Evolutionary conservation across 2,329 filamentous ascomycete genomes (phyloP), one percentile per base, ranked within the genome.

Genomic region (Diaporthe ampelina): DNA sequence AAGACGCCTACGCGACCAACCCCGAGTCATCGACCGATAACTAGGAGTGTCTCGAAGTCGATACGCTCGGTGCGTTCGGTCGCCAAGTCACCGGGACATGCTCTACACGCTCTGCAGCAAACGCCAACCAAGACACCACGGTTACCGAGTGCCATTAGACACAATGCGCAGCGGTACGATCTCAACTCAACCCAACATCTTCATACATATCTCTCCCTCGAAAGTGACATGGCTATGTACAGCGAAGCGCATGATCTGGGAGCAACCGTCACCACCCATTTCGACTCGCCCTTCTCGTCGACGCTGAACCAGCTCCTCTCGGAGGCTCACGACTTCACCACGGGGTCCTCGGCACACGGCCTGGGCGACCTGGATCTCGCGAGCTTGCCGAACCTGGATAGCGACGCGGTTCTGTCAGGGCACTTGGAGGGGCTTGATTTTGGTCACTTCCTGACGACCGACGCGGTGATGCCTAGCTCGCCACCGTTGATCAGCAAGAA

Each of bases 1-100:
- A 92, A 91, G 81, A 93, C 91, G 3, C 91, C 91, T 1, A 90
- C 90, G 1, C 88, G 88, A n/a, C 86, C 86, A n/a, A 90, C 88
- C 1, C 91, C 89, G 2, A 91, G 82, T 77, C 90, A 91, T 79
- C 90, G 89, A 77, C 91, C 88, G 45, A 89, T 89, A 80, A 92
- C 90, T 77, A 86, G 90, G 79, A 91, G 89, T 80, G 87, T 91
- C 19, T 90, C 89, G 15, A 86, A 86, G 74, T 90, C 90, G 48
- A 85, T 90, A 73, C 86, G 87, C 61, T 88, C 88, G 4, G 82
- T 80, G 29, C 82, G 83, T 65, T 84, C 85, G 3, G 79, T 84
- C 24, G 80, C 82, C 26, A 82, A 79, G 52, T 90, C 89, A 7
- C 88, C 88, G 0, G 79, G 79, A 61, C 85, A 87, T 70, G 77